Evolutionary conservation across 116 monocot species (phyloP).

Genomic region (Phalaenopsis hybrid): DNA sequence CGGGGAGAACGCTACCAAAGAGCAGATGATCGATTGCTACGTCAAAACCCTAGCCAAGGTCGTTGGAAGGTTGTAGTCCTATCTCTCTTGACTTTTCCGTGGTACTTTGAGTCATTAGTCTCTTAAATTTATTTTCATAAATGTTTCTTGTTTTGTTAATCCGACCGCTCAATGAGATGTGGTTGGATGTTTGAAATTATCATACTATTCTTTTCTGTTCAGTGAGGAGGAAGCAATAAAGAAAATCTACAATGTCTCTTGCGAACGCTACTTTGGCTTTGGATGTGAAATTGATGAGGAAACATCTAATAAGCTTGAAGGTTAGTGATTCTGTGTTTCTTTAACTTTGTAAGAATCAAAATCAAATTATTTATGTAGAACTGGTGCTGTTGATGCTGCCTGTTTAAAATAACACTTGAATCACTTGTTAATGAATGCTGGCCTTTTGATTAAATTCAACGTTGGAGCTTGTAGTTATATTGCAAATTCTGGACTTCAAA

Average conservation of each 20-base stretch:
- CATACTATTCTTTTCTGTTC: neutral
- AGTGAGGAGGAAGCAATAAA: slow-evolving; percentile 74
- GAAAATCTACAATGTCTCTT: slow-evolving; percentile 80
- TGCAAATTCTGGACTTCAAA: too few relatives aligned
- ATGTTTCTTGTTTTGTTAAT: neutral
- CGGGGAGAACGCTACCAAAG: slow-evolving; percentile 69
- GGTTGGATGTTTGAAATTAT: neutral
- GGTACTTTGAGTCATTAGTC: neutral
- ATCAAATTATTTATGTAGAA: neutral
- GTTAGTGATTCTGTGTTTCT: slow-evolving; percentile 14
- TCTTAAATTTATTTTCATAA: neutral
- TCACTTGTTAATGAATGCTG: neutral
- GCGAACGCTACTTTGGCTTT: slow-evolving; percentile 77
- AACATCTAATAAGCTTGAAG: slow-evolving; percentile 85
- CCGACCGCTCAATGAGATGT: neutral
- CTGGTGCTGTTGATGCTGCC: neutral
- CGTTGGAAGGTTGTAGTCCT: slow-evolving; percentile 42
- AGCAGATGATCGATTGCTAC: slow-evolving; percentile 91
- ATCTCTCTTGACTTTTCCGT: neutral
- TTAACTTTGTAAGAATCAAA: neutral
- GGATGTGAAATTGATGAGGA: slow-evolving; percentile 82
- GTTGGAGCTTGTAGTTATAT: neutral
- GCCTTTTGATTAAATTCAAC: neutral
- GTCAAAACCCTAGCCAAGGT: slow-evolving; percentile 73
- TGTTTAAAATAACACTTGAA: neutral